Evolutionary conservation across 768 basidiomycete genomes (phyloP).

Genomic region (Boletus rufocinnamomeus): DNA sequence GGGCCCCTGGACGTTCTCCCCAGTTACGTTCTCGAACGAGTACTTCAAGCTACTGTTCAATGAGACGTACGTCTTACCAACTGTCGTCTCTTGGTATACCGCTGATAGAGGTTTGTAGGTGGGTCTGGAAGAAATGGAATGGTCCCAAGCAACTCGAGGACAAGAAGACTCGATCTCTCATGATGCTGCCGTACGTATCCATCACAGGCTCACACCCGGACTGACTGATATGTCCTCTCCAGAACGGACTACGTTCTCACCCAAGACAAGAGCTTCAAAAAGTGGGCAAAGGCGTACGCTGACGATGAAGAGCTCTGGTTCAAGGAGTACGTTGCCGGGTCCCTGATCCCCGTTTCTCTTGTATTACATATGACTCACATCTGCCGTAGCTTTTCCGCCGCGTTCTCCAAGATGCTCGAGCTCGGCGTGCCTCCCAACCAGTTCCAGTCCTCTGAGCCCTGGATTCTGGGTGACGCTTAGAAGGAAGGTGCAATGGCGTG

Average conservation of each 20-base stretch:
- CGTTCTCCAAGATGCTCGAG: slow-evolving; percentile 80
- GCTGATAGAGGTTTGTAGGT: slow-evolving; percentile 40
- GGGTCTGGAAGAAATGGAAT: slow-evolving; percentile 95
- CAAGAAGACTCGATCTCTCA: slow-evolving; percentile 82
- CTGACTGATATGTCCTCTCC: neutral
- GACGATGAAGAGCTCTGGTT: slow-evolving; percentile 86
- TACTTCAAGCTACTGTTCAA: slow-evolving; percentile 83
- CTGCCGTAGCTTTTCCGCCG: slow-evolving; percentile 74
- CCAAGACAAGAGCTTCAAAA: slow-evolving; percentile 92
- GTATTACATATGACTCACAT: neutral
- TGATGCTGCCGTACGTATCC: slow-evolving; percentile 89
- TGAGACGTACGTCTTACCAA: slow-evolving; percentile 59
- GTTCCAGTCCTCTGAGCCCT: slow-evolving; percentile 70
- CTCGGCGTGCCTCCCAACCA: slow-evolving; percentile 88
- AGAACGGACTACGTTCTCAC: slow-evolving; percentile 87
- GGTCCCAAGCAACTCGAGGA: slow-evolving; percentile 95
- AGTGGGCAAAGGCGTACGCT: slow-evolving; percentile 85
- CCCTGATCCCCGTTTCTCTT: neutral
- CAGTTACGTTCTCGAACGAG: slow-evolving; percentile 84
- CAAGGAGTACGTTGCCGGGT: slow-evolving; percentile 71
- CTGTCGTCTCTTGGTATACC: neutral
- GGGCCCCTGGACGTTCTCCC: slow-evolving; percentile 95
- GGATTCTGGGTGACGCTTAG: slow-evolving; percentile 52
- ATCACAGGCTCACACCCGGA: too few relatives aligned
- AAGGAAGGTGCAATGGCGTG: slow-evolving; percentile 28